Conservation (phyloP, 768 basidiomycete genomes). For the Pholiota molesta region DNA sequence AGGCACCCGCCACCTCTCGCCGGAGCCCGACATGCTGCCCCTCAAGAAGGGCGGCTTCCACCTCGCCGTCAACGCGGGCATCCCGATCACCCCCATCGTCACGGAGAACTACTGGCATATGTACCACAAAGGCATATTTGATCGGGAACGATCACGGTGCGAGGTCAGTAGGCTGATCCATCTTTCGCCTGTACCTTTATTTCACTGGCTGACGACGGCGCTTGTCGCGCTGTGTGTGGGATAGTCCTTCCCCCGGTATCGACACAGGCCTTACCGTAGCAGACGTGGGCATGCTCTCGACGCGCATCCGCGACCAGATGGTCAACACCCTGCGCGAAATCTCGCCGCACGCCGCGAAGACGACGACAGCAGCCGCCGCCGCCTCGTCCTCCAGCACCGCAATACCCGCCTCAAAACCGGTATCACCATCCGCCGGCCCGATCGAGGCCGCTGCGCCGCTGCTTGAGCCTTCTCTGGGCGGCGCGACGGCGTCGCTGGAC, state of each 20-base stretch:
- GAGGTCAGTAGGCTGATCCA: constrained; percentile 54
- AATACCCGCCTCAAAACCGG: constrained; percentile 4
- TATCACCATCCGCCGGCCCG: neutral
- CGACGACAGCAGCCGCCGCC: neutral
- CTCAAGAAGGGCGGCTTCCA: constrained; percentile 99
- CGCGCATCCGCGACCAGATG: constrained; percentile 79
- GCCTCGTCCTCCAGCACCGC: constrained; percentile 1
- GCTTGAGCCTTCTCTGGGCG: constrained; percentile 14
- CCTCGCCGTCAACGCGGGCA: constrained; percentile 85
- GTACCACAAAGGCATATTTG: constrained; percentile 80
- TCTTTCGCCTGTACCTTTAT: neutral
- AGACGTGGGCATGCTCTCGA: constrained; percentile 71
- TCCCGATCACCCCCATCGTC: constrained; percentile 92
- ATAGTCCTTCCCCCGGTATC: constrained; percentile 89
- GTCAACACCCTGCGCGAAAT: constrained; percentile 76
- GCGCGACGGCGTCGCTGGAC: constrained; percentile 11
- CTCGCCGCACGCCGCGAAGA: constrained; percentile 39
- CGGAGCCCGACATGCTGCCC: constrained; percentile 70
- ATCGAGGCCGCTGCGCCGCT: constrained; percentile 2
- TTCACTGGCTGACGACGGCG: neutral
- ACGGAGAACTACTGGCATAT: constrained; percentile 92
- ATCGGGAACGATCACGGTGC: constrained; percentile 78
- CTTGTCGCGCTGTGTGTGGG: neutral
- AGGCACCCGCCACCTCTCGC: constrained; percentile 82
- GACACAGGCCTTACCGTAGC: constrained; percentile 71